Evolutionary conservation across 1,139 yeast genomes (phyloP), one percentile per base, ranked within the genome.

Genomic region (Yamadazyma buinensis): DNA sequence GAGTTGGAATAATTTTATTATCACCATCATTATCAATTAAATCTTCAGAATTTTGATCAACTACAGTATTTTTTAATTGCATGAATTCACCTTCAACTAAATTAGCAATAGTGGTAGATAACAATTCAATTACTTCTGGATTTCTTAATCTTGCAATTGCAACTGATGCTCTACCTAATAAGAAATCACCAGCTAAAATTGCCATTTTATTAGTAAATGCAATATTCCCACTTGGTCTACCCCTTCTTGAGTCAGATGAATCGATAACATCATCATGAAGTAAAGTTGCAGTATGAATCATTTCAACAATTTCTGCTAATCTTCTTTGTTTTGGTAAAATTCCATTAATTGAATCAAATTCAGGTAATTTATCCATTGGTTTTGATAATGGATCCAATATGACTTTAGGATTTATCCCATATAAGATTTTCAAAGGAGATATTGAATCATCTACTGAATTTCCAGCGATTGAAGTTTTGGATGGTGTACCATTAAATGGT

Each of bases 131-230:
- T 33, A 92, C 98, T 64, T 92, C 97, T n/a, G 96, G 94, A 56
- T 92, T 90, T 55, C 97, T 72, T 34, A 94, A 66, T 43, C 98
- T 70, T 8, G 97, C 95, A 48, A 92, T 82, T 2, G 97, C 92
- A 15, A 92, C 97, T 1, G 97, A 90, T 0, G 98, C 98, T 49
- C 98, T 73, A 10, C 97, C 98, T 36, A 92, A 75, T 39, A 92
- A 62, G 59, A 92, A 92, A 61, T 92, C 98, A 21, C 98, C 99
- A 0, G 97, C 97, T 39, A 92, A 68, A 30, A 92, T 90, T 5
- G 98, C 95, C 97, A 92, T 90, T 55, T 94, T 94, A 62, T 92
- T 92, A 23, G 95, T 85, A 61, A 90, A 92, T 7, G 97, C 97
- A 44, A 84, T 75, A 59, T 92, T 92, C 1, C 97, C 97, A 46